Evolutionary conservation across 1,139 yeast genomes (phyloP).

Genomic region (Yamadazyma pseudoaaseri): DNA sequence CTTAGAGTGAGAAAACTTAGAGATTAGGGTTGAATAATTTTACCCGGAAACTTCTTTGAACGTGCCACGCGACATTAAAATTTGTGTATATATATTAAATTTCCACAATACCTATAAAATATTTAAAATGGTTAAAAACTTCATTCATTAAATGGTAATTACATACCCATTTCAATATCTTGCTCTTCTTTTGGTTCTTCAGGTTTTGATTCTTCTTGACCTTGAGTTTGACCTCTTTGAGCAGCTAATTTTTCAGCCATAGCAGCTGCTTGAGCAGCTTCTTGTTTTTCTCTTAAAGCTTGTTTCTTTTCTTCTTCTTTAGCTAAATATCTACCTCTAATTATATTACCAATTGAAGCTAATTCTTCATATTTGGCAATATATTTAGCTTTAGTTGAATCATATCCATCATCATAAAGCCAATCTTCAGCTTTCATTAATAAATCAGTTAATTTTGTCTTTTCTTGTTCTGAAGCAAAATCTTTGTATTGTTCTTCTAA

Average conservation of each 20-base stretch:
- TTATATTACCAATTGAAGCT: slow-evolving; percentile 90
- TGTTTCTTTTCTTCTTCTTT: slow-evolving; percentile 96
- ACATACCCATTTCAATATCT: slow-evolving; percentile 42
- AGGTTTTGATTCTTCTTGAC: slow-evolving; percentile 25
- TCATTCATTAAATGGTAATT: too few relatives aligned
- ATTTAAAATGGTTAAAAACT: too few relatives aligned
- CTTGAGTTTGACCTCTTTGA: slow-evolving; percentile 56
- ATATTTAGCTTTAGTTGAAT: slow-evolving; percentile 93
- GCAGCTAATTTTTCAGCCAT: slow-evolving; percentile 92
- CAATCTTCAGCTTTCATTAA: slow-evolving; percentile 92
- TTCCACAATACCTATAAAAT: too few relatives aligned
- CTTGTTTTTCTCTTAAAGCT: slow-evolving; percentile 82
- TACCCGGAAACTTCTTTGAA: slow-evolving; percentile 3
- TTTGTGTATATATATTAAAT: too few relatives aligned
- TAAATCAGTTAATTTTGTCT: slow-evolving; percentile 69
- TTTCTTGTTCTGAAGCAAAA: slow-evolving; percentile 90
- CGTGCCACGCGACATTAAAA: slow-evolving; percentile 7
- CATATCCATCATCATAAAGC: slow-evolving; percentile 97
- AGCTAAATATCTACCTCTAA: slow-evolving; percentile 91
- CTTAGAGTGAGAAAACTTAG: too few relatives aligned
- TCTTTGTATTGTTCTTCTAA: slow-evolving; percentile 87
- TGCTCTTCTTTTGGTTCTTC: slow-evolving; percentile 24
- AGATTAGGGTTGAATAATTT: neutral
- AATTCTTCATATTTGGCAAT: slow-evolving; percentile 98
- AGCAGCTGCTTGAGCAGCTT: slow-evolving; percentile 82